A percentile compares a stretch with the other conserved stretches of the same genome.
Conservation (phyloP, 1,139 yeast species). For the Pichia cactophila region DNA sequence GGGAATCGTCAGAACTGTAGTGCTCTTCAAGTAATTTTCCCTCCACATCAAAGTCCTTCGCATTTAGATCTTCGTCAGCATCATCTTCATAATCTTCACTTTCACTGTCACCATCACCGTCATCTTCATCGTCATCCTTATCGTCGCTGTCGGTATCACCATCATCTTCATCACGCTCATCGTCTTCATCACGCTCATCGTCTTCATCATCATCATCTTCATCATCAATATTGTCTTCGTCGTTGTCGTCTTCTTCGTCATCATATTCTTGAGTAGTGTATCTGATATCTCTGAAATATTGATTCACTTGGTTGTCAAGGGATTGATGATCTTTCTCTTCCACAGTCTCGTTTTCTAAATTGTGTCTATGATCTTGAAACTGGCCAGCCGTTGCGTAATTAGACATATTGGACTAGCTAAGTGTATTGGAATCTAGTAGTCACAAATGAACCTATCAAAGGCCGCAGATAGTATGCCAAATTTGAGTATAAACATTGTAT, state of each 20-base stretch:
- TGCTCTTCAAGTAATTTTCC: no score
- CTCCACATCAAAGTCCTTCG: not conserved
- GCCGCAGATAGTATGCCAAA: not conserved
- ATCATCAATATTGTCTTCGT: slow-evolving; percentile 7
- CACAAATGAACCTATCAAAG: no score
- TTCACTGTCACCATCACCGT: slow-evolving; percentile 4
- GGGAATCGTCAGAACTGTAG: no score
- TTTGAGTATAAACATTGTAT: not conserved
- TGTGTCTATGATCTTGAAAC: not conserved
- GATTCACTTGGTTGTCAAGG: slow-evolving; percentile 22
- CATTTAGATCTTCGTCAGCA: not conserved
- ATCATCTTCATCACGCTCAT: not conserved
- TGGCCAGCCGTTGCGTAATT: not conserved
- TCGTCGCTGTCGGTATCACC: slow-evolving; percentile 8
- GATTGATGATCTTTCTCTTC: slow-evolving; percentile 19
- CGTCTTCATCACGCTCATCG: not conserved
- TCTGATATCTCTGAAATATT: slow-evolving; percentile 23
- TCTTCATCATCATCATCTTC: slow-evolving; percentile 6
- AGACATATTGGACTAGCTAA: not conserved
- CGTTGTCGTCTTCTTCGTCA: not conserved
- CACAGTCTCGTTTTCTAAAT: not conserved
- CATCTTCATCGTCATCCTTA: slow-evolving; percentile 7
- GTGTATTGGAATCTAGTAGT: no score
- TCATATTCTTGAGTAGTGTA: slow-evolving; percentile 6
- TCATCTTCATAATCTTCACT: slow-evolving; percentile 14